phyloP scores from a whole-genome alignment of 192 early-diverging fungal genomes.

The Coemansia sp. region DNA sequence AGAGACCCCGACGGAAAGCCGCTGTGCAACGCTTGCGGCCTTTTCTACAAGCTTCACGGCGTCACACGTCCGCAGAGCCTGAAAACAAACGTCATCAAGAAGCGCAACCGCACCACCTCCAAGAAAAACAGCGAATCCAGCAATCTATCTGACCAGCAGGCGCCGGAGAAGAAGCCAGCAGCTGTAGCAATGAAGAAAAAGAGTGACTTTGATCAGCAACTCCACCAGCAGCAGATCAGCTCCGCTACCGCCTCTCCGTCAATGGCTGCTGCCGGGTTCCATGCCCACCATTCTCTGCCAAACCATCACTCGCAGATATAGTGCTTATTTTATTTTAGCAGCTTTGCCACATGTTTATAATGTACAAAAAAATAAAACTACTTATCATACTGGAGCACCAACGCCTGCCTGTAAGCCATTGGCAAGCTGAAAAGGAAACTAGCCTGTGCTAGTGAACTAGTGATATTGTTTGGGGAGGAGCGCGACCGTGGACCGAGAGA shows the following conservation, averaged over 20 bases:
- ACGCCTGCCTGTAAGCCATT: too few species aligned
- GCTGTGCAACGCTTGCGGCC: conserved; percentile 97
- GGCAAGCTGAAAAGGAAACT: too few species aligned
- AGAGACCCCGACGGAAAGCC: conserved; percentile 85
- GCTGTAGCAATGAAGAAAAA: neutral
- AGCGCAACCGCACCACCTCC: conserved; percentile 75
- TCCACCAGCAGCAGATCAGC: neutral
- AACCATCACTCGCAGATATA: neutral
- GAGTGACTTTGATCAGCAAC: neutral
- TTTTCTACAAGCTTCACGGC: conserved; percentile 96
- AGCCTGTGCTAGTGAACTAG: too few species aligned
- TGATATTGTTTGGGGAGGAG: too few species aligned
- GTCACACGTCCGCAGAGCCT: conserved; percentile 89
- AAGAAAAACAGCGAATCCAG: conserved; percentile 22
- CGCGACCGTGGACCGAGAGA: too few species aligned
- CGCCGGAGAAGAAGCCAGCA: neutral
- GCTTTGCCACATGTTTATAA: neutral
- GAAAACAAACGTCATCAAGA: conserved; percentile 94
- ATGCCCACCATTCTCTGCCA: neutral
- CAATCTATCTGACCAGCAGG: neutral
- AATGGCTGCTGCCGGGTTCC: neutral
- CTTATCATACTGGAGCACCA: too few species aligned
- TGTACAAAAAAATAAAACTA: neutral
- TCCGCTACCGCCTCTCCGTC: neutral
- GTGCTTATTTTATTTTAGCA: neutral